Conservation (phyloP, 2,329 filamentous ascomycete genomes). For the Trichophyton equinum region DNA sequence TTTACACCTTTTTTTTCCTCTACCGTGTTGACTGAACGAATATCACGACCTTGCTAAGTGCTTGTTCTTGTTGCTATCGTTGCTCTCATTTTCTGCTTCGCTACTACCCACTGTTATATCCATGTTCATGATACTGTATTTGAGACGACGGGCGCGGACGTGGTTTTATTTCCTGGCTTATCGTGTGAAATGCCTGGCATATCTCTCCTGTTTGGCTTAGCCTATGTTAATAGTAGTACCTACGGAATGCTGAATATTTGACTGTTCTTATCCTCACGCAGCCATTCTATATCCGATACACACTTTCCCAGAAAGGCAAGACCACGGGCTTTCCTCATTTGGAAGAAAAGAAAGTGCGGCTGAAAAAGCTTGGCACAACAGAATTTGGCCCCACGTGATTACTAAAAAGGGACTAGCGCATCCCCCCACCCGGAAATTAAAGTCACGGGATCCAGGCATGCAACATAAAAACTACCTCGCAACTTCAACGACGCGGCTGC, state of each 20-base stretch:
- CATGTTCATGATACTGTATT: background rate
- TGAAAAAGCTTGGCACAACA: background rate
- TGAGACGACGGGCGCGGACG: background rate
- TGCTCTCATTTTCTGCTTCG: background rate
- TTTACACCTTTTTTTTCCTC: background rate
- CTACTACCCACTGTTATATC: background rate
- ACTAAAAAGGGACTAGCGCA: background rate
- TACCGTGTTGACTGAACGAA: background rate
- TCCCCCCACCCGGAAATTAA: background rate
- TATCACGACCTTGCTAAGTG: background rate
- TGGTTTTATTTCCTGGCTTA: background rate
- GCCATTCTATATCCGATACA: background rate
- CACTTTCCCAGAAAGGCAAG: background rate
- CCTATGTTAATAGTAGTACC: background rate
- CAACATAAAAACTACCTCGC: background rate
- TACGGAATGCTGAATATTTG: background rate
- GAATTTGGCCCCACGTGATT: background rate
- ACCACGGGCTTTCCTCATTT: background rate
- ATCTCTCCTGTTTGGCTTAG: background rate
- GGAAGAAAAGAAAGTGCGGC: slow-evolving; percentile 1
- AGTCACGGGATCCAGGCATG: background rate
- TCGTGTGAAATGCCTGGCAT: background rate
- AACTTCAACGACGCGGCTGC: background rate
- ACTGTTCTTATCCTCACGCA: background rate
- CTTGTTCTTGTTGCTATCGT: background rate